A percentile compares a stretch with the other conserved stretches of the same genome.
These are phyloP conservation scores for Avena insularis DNA, from an alignment of 176 grass and related monocot genomes.

Conservation along the genomic window DNA sequence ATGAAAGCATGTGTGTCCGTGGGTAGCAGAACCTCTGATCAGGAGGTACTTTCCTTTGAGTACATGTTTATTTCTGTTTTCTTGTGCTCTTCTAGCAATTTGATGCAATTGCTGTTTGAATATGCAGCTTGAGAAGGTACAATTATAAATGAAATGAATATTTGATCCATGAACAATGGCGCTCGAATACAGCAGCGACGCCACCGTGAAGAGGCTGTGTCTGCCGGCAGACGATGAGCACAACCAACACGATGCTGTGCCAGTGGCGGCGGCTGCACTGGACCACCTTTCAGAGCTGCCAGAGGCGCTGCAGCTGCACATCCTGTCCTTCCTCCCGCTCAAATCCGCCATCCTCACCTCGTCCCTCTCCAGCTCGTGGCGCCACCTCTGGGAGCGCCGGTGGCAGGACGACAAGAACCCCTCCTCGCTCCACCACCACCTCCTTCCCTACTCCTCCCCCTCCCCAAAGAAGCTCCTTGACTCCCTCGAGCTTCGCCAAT, in stretches of 20 bases:
- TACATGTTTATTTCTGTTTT: neutral
- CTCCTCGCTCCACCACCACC: constrained; percentile 31
- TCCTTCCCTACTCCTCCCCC: neutral
- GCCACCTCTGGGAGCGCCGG: constrained; percentile 55
- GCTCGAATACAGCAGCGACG: neutral
- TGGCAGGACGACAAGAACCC: constrained; percentile 37
- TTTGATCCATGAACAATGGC: neutral
- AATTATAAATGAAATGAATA: neutral
- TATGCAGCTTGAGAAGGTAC: neutral
- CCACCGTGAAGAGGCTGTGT: neutral
- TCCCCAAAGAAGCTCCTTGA: constrained; percentile 14
- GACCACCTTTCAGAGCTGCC: constrained; percentile 51
- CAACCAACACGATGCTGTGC: neutral
- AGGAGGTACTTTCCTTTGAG: neutral
- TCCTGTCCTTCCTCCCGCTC: constrained; percentile 57
- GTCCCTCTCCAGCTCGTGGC: constrained; percentile 50
- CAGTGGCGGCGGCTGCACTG: neutral
- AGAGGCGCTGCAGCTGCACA: constrained; percentile 43
- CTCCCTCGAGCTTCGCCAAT: neutral
- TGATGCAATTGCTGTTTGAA: neutral
- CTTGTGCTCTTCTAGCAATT: neutral
- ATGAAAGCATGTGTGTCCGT: too few relatives aligned
- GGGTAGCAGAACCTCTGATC: neutral
- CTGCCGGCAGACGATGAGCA: neutral
- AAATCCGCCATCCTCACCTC: constrained; percentile 56